Conservation (phyloP, 2,329 filamentous ascomycete species). For the Pleomassaria siparia region DNA sequence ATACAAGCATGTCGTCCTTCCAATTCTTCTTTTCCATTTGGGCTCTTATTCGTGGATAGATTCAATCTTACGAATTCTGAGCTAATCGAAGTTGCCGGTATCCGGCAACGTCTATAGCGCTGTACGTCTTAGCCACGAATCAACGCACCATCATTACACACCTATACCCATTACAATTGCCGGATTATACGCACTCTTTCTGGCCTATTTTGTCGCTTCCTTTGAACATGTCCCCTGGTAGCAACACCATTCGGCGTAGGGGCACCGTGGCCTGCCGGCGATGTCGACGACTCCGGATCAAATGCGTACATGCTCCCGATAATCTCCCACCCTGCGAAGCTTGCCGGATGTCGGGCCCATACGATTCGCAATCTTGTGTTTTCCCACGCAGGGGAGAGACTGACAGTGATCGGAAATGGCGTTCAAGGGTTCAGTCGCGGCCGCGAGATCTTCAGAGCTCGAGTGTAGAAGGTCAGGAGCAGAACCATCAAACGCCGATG, state of each 20-base stretch:
- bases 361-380: background rate
- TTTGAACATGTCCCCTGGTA: background rate
- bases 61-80: too few species aligned
- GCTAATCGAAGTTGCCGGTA: background rate
- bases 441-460: background rate
- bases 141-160: background rate
- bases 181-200: background rate
- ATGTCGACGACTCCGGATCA: slow-evolving; percentile 1
- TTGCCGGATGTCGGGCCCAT: background rate
- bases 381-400: slow-evolving; percentile 1
- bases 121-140: background rate
- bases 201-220: background rate
- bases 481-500: background rate
- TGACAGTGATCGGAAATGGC: slow-evolving; percentile 1
- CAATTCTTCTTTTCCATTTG: too few species aligned
- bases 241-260: background rate
- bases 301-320: background rate
- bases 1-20: background rate
- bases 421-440: background rate
- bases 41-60: too few species aligned
- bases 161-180: background rate
- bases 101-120: background rate
- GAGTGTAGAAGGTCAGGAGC: background rate
- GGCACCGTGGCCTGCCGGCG: background rate
- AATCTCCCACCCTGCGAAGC: slow-evolving; percentile 1